Percentiles rank a stretch among this genome's conserved stretches.
phyloP scores from a whole-genome alignment of 495 filamentous ascomycete species.

The Amniculicola lignicola region DNA sequence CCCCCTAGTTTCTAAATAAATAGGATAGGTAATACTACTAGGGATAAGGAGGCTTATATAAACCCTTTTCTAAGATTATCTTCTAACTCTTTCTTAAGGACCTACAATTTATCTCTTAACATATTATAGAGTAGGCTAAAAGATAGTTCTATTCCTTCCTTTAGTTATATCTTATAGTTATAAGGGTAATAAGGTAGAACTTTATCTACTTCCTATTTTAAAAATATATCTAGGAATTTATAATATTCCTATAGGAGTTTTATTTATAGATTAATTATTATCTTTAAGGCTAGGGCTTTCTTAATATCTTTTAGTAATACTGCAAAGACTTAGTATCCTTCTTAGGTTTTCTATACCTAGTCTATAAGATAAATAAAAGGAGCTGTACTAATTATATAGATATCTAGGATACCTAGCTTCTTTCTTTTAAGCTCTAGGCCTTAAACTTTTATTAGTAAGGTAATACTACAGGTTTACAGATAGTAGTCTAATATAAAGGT shows the following conservation, averaged over 20 bases:
- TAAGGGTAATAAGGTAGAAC: constrained; percentile 1
- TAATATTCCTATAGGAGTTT: constrained; percentile 5
- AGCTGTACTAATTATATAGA: no score
- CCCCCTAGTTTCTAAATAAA: constrained; percentile 21
- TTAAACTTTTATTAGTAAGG: no score
- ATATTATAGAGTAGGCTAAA: constrained; percentile 25
- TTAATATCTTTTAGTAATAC: constrained; percentile 3
- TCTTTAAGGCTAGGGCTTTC: constrained; percentile 6
- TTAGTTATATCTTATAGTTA: constrained; percentile 23
- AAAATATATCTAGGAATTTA: neutral
- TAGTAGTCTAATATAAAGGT: no score
- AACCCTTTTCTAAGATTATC: constrained; percentile 20
- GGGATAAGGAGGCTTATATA: constrained; percentile 7
- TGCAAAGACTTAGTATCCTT: neutral
- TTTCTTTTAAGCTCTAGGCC: no score
- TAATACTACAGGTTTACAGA: no score
- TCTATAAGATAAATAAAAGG: no score
- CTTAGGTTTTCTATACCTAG: no score
- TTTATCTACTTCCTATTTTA: constrained; percentile 4
- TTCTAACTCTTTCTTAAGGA: constrained; percentile 17
- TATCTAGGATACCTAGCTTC: no score
- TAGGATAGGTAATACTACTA: constrained; percentile 4
- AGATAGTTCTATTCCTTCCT: neutral
- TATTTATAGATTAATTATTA: neutral
- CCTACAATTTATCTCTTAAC: constrained; percentile 21